phyloP scores from a whole-genome alignment of 768 basidiomycete species.

The Tremella yokohamensis region DNA sequence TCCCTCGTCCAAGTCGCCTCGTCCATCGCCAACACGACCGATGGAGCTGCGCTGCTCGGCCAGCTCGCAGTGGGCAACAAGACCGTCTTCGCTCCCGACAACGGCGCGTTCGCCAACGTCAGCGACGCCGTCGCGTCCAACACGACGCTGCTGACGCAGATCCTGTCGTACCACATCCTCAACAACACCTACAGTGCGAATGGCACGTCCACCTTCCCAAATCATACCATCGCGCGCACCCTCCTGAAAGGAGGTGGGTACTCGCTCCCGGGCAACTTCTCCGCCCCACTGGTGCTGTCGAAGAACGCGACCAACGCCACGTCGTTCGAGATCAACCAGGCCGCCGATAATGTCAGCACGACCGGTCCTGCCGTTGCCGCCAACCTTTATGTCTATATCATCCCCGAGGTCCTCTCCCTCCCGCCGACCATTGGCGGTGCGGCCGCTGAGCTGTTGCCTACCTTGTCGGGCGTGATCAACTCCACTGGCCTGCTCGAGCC shows the following conservation, averaged over 20 bases:
- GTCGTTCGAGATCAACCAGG: conserved; percentile 55
- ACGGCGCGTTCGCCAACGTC: conserved; percentile 55
- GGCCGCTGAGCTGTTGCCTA: conserved; percentile 54
- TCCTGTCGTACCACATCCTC: conserved; percentile 56
- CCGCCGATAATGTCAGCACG: conserved; percentile 53
- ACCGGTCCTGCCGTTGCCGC: conserved; percentile 32
- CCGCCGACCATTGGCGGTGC: conserved; percentile 57
- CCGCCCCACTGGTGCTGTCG: conserved; percentile 38
- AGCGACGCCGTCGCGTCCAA: conserved; percentile 51
- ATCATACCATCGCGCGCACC: conserved; percentile 64
- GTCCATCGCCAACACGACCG: conserved; percentile 55
- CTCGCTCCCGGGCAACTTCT: conserved; percentile 60
- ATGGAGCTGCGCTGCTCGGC: conserved; percentile 55
- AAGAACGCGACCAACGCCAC: conserved; percentile 49
- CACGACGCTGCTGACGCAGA: conserved; percentile 53
- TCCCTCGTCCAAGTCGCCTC: conserved; percentile 34
- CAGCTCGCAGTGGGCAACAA: conserved; percentile 46
- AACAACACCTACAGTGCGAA: conserved; percentile 56
- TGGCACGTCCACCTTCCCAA: conserved; percentile 56
- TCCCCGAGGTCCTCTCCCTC: conserved; percentile 54
- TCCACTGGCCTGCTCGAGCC: conserved; percentile 51
- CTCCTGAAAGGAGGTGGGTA: conserved; percentile 57
- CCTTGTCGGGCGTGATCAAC: conserved; percentile 49
- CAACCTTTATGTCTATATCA: conserved; percentile 48
- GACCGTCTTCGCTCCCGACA: conserved; percentile 61